Evolutionary conservation across 352 stramenopile species (phyloP).

Genomic region (Pythium plurisporium): DNA sequence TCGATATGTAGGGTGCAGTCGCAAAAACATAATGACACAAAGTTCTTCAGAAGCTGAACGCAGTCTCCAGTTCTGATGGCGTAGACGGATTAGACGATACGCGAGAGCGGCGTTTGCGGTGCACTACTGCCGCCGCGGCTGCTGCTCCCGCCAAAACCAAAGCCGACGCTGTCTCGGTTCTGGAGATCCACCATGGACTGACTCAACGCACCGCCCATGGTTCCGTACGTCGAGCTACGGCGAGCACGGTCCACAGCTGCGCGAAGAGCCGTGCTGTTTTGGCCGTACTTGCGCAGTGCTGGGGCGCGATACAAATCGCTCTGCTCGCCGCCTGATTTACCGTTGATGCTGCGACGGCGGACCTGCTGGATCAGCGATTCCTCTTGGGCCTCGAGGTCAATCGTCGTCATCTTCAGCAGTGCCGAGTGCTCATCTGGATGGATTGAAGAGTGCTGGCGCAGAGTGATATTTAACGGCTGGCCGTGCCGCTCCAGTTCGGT

Average conservation of each 20-base stretch:
- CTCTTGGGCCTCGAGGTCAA: constrained; percentile 15
- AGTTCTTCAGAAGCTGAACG: too few species aligned
- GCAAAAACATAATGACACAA: too few species aligned
- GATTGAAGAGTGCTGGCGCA: neutral
- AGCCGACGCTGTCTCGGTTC: constrained; percentile 2
- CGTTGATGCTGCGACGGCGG: constrained; percentile 27
- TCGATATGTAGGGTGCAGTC: too few species aligned
- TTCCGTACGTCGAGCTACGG: constrained; percentile 12
- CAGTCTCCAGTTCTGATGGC: neutral
- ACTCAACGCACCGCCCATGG: constrained; percentile 1
- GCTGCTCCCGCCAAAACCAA: neutral
- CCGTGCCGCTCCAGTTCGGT: neutral
- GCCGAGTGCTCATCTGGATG: constrained; percentile 10
- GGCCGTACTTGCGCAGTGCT: constrained; percentile 41
- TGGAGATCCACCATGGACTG: constrained; percentile 9
- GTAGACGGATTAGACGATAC: neutral
- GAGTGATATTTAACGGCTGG: neutral
- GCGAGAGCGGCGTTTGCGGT: constrained; percentile 14
- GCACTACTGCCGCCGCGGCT: constrained; percentile 15
- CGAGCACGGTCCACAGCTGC: constrained; percentile 18
- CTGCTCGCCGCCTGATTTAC: constrained; percentile 29
- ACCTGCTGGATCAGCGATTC: constrained; percentile 38
- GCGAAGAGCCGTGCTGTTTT: constrained; percentile 15
- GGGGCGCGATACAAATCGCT: constrained; percentile 74
- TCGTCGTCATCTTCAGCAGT: constrained; percentile 18